Conservation (phyloP, 2,329 filamentous ascomycete genomes). For the Claviceps pazoutovae region DNA sequence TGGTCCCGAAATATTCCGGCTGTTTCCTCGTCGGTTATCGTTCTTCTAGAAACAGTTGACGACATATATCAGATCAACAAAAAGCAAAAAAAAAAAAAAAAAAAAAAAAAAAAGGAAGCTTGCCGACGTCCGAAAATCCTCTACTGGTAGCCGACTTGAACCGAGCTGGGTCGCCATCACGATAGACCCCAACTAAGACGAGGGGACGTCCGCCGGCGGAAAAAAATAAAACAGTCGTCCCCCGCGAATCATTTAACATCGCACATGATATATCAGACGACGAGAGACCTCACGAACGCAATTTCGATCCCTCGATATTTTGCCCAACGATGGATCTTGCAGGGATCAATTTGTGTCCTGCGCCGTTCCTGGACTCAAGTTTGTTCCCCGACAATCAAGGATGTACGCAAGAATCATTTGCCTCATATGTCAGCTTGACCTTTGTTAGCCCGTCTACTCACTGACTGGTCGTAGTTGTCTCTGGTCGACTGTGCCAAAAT, state of each 20-base stretch:
- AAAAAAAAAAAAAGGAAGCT: background rate
- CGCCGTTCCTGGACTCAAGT: slow-evolving; percentile 54
- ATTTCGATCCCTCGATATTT: background rate
- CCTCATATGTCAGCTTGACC: slow-evolving; percentile 4
- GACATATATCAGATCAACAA: background rate
- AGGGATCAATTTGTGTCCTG: slow-evolving; percentile 41
- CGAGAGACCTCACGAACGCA: background rate
- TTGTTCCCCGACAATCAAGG: slow-evolving; percentile 47
- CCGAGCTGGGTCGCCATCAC: background rate
- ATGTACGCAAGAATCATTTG: slow-evolving; percentile 33
- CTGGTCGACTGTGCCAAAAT: slow-evolving; percentile 39
- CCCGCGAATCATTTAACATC: background rate
- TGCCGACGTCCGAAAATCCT: background rate
- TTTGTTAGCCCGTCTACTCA: background rate
- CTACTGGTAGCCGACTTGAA: background rate
- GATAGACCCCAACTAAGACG: background rate
- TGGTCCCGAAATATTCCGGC: background rate
- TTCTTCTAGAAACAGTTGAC: background rate
- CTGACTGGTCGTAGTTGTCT: slow-evolving; percentile 31
- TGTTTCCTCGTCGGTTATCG: background rate
- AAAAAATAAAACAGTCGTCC: background rate
- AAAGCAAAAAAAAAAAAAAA: background rate
- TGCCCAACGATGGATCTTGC: slow-evolving; percentile 17
- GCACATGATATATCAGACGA: background rate
- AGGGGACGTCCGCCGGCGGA: background rate